Evolutionary conservation across 371 early-diverging fungal species (phyloP).

Genomic region (Chytridiales sp.): DNA sequence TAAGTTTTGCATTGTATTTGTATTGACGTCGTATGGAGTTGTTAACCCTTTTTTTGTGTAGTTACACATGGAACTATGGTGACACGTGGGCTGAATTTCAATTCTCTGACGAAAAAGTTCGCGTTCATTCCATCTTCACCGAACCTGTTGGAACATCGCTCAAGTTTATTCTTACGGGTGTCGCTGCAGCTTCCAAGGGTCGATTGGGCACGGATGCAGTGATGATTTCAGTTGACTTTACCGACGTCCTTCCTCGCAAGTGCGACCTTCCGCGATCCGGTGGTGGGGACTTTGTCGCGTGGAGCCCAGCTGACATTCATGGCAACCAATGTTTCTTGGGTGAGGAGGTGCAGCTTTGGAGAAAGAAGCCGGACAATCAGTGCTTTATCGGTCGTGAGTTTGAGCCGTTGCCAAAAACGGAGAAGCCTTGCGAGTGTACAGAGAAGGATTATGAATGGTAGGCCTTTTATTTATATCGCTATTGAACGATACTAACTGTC

Average conservation of each 20-base stretch:
- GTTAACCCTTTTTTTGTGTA: background rate
- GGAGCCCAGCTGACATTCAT: conserved; percentile 59
- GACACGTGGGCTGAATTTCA: conserved; percentile 63
- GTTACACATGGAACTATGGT: conserved; percentile 72
- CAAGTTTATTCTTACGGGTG: conserved; percentile 39
- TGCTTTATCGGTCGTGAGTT: conserved; percentile 77
- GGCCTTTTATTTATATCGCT: background rate
- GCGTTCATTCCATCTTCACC: conserved; percentile 32
- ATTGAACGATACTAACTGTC: background rate
- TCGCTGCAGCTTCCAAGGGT: conserved; percentile 55
- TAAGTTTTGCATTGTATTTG: conserved; percentile 52
- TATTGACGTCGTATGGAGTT: background rate
- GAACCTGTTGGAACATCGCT: conserved; percentile 32
- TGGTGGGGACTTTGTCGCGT: conserved; percentile 76
- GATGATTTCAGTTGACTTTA: conserved; percentile 62
- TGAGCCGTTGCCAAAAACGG: conserved; percentile 53
- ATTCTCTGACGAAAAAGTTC: conserved; percentile 36
- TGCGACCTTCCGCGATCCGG: conserved; percentile 62
- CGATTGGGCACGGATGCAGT: conserved; percentile 1
- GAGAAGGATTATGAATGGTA: conserved; percentile 86
- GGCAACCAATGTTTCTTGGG: conserved; percentile 85
- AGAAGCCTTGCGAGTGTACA: conserved; percentile 73
- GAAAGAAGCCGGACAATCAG: conserved; percentile 72
- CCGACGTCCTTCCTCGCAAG: conserved; percentile 56
- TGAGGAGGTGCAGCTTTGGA: conserved; percentile 65